Conservation (phyloP, 352 stramenopile genomes). For the Pythium aquatile region DNA sequence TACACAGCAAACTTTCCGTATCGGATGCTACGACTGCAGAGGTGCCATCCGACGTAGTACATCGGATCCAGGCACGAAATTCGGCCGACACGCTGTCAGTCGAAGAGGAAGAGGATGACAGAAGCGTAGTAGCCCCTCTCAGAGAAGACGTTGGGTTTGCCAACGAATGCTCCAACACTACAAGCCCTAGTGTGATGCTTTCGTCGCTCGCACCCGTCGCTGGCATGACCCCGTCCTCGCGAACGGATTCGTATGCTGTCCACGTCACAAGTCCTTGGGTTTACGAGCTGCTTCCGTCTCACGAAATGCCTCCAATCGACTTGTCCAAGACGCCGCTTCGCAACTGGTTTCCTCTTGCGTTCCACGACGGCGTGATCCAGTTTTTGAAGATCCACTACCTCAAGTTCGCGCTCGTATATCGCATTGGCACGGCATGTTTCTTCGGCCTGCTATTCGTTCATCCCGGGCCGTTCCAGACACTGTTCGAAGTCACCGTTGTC, state of each 20-base stretch:
- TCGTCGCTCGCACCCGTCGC: not conserved
- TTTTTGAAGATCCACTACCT: conserved; percentile 1
- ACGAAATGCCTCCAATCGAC: conserved; percentile 3
- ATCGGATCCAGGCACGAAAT: no score
- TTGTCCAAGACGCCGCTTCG: not conserved
- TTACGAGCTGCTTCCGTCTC: conserved; percentile 1
- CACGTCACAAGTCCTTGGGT: not conserved
- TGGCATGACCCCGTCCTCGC: not conserved
- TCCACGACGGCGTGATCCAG: not conserved
- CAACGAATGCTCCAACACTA: not conserved
- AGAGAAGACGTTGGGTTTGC: not conserved
- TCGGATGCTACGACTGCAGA: not conserved
- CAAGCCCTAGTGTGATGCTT: not conserved
- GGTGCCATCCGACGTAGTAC: no score
- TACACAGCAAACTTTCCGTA: not conserved
- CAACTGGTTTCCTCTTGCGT: not conserved
- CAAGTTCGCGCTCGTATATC: conserved; percentile 2
- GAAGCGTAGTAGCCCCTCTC: not conserved
- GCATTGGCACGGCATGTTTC: not conserved
- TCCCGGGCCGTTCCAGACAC: not conserved
- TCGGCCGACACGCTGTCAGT: not conserved
- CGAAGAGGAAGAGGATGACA: not conserved
- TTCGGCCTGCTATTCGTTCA: not conserved
- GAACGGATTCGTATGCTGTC: conserved; percentile 1
- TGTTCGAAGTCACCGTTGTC: not conserved